These are phyloP conservation scores for Solanum dulcamara DNA, from an alignment of 257 asterid genomes.

Conservation along the genomic window DNA sequence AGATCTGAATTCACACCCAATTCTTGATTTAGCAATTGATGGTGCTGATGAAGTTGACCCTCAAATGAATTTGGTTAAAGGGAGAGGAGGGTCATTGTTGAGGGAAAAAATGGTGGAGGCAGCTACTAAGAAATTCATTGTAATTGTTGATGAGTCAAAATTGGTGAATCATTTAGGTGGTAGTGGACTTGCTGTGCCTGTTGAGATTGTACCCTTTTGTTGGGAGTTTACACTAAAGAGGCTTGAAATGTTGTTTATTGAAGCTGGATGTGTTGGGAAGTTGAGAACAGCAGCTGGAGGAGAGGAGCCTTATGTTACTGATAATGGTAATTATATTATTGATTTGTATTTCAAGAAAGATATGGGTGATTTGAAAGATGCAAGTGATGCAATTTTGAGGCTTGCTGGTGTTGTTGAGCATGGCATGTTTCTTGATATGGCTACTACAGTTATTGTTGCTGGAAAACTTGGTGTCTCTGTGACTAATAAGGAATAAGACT, in stretches of 20 bases:
- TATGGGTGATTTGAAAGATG: slow-evolving; percentile 44
- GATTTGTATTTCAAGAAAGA: slow-evolving; percentile 58
- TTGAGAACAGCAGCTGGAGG: slow-evolving; percentile 15
- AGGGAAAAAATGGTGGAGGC: slow-evolving; percentile 38
- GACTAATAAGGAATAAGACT: slow-evolving; percentile 22
- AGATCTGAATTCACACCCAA: slow-evolving; percentile 48
- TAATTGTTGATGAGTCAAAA: slow-evolving; percentile 44
- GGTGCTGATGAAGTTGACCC: slow-evolving; percentile 70
- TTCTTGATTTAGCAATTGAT: slow-evolving; percentile 53
- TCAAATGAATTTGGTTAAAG: slow-evolving; percentile 50
- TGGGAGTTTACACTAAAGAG: slow-evolving; percentile 45
- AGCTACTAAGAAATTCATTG: slow-evolving; percentile 22
- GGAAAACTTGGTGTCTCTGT: slow-evolving; percentile 41
- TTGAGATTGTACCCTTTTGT: slow-evolving; percentile 58
- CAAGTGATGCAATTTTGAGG: slow-evolving; percentile 57
- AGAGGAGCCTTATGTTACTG: slow-evolving; percentile 37
- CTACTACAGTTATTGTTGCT: slow-evolving; percentile 47
- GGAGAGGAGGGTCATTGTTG: slow-evolving; percentile 47
- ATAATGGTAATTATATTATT: slow-evolving; percentile 46
- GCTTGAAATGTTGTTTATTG: slow-evolving; percentile 27
- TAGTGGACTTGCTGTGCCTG: slow-evolving; percentile 59
- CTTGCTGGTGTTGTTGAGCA: slow-evolving; percentile 61
- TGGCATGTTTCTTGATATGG: slow-evolving; percentile 54
- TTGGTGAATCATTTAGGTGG: slow-evolving; percentile 49
- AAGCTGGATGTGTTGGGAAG: slow-evolving; percentile 45